Conservation (phyloP, 345 rosid species). For the Mercurialis annua region DNA sequence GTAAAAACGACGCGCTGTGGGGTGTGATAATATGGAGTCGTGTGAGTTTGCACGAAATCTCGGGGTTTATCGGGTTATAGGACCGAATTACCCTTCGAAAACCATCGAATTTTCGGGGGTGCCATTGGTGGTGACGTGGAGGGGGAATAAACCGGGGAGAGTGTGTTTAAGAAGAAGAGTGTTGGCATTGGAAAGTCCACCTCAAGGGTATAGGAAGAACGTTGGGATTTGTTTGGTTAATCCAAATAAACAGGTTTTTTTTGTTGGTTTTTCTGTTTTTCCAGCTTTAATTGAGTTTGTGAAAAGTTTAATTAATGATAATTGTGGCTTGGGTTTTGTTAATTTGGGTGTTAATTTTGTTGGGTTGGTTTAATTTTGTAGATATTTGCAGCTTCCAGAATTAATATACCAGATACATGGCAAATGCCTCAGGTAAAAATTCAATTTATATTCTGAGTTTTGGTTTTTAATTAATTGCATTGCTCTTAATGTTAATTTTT, state of each 20-base stretch:
- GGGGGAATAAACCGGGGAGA: constrained; percentile 17
- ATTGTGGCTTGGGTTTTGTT: neutral
- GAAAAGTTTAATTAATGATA: neutral
- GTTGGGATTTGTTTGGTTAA: constrained; percentile 31
- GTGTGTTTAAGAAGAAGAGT: constrained; percentile 28
- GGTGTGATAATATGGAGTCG: constrained; percentile 31
- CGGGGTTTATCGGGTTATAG: constrained; percentile 10
- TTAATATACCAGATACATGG: constrained; percentile 22
- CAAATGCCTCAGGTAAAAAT: constrained; percentile 36
- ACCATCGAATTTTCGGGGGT: constrained; percentile 28
- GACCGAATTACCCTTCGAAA: constrained; percentile 21
- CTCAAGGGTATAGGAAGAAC: constrained; percentile 28
- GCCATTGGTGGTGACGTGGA: constrained; percentile 20
- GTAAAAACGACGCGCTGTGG: constrained; percentile 22
- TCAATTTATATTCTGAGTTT: neutral
- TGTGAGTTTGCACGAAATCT: constrained; percentile 29
- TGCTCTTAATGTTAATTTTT: neutral
- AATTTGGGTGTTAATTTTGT: neutral
- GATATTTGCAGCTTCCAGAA: constrained; percentile 27
- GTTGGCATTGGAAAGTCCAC: constrained; percentile 20
- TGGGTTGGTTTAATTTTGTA: constrained; percentile 11
- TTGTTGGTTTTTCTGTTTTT: neutral
- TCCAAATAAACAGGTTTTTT: constrained; percentile 17
- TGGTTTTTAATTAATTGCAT: neutral
- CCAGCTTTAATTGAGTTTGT: neutral